Conservation (phyloP, 176 grass and related monocot genomes). For the Oryza brachyantha region DNA sequence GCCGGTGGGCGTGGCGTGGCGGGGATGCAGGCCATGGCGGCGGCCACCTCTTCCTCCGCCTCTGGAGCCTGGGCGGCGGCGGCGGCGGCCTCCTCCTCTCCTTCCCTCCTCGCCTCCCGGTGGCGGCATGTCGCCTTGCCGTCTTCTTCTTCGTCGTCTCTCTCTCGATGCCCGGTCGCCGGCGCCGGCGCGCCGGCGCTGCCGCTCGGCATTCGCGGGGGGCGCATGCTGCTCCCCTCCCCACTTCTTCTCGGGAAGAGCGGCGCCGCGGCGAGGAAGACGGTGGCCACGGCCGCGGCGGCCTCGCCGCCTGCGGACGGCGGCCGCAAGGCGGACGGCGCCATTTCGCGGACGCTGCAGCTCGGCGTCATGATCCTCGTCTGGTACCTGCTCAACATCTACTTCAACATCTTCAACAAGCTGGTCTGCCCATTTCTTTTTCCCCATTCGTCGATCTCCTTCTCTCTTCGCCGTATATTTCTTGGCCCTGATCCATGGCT, state of each 20-base stretch:
- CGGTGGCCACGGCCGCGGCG: neutral
- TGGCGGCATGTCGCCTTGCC: constrained; percentile 17
- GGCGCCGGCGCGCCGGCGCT: neutral
- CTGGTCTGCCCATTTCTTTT: constrained; percentile 34
- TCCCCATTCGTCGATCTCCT: neutral
- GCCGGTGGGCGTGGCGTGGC: neutral
- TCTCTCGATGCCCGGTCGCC: constrained; percentile 1
- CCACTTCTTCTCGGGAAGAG: neutral
- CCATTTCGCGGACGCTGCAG: constrained; percentile 37
- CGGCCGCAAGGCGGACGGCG: neutral
- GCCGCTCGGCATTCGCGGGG: constrained; percentile 33
- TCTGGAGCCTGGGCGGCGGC: constrained; percentile 13
- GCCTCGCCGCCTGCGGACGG: neutral
- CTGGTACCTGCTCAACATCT: constrained; percentile 81
- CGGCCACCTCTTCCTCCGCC: neutral
- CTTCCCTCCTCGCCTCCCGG: neutral
- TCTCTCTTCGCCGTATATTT: neutral
- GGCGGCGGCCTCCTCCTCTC: neutral
- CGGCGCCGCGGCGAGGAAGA: neutral
- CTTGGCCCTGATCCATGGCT: neutral
- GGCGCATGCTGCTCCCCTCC: neutral
- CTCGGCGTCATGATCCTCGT: constrained; percentile 60
- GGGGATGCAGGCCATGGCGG: constrained; percentile 48
- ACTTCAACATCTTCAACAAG: constrained; percentile 86
- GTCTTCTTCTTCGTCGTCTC: neutral